Conservation (phyloP, 2,329 filamentous ascomycete species). For the Penicillium hordei region DNA sequence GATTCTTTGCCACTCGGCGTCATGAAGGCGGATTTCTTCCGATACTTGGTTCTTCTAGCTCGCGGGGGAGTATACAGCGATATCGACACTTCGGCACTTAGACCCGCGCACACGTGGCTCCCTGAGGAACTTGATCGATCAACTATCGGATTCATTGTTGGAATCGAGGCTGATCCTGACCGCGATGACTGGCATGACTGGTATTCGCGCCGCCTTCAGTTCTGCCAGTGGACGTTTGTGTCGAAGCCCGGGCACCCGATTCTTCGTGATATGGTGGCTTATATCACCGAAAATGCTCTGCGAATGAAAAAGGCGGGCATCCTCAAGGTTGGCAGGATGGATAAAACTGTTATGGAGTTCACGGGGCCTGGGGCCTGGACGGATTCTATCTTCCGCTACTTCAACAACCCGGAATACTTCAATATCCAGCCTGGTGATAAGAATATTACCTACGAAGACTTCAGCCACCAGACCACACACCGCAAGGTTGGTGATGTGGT, state of each 20-base stretch:
- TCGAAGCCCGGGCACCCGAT: constrained; percentile 91
- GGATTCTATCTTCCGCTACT: constrained; percentile 84
- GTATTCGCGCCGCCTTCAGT: constrained; percentile 95
- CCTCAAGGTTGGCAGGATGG: constrained; percentile 60
- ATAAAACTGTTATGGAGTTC: constrained; percentile 84
- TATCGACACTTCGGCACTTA: constrained; percentile 86
- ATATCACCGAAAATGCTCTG: constrained; percentile 80
- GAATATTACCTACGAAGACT: constrained; percentile 81
- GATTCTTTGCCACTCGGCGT: constrained; percentile 70
- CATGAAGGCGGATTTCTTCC: constrained; percentile 75
- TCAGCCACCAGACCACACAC: constrained; percentile 78
- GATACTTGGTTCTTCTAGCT: constrained; percentile 72
- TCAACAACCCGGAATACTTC: constrained; percentile 89
- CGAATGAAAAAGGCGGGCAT: constrained; percentile 67
- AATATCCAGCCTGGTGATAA: constrained; percentile 66
- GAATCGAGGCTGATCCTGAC: constrained; percentile 95
- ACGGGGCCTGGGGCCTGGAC: constrained; percentile 96
- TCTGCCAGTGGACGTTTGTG: constrained; percentile 99
- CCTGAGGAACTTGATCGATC: constrained; percentile 73
- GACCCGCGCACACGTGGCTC: constrained; percentile 83
- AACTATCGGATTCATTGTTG: constrained; percentile 81
- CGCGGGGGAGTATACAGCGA: constrained; percentile 83
- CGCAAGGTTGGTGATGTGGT: constrained; percentile 93
- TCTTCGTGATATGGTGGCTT: constrained; percentile 79
- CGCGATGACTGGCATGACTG: constrained; percentile 88